Percentiles rank a stretch among this genome's conserved stretches.
Conservation (phyloP, 2,329 filamentous ascomycete genomes). For the Moelleriella libera region DNA sequence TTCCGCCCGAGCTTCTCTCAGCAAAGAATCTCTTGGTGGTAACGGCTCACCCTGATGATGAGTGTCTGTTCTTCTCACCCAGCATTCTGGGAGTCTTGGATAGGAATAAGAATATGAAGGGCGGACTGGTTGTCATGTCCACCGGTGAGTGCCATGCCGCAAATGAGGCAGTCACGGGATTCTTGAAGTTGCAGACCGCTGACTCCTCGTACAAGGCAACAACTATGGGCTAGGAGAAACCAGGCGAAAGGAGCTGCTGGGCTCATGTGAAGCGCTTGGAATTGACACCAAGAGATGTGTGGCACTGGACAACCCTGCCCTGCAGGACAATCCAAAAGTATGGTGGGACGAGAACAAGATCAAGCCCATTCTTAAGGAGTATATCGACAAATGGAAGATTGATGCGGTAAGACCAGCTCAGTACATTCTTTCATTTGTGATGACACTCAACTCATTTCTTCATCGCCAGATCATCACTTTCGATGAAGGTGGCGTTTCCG, state of each 20-base stretch:
- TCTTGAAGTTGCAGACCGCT: not conserved
- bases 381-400: slow-evolving; percentile 21
- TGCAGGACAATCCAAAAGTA: slow-evolving; percentile 21
- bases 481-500: slow-evolving; percentile 23
- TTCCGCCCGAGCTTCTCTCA: slow-evolving; percentile 17
- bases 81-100: slow-evolving; percentile 16
- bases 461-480: slow-evolving; percentile 21
- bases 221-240: slow-evolving; percentile 16
- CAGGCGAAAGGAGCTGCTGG: slow-evolving; percentile 13
- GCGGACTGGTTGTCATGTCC: slow-evolving; percentile 17
- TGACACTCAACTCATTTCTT: not conserved
- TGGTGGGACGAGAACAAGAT: slow-evolving; percentile 23
- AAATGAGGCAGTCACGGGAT: not conserved
- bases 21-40: slow-evolving; percentile 21
- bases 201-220: slow-evolving; percentile 8
- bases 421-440: not conserved
- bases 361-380: slow-evolving; percentile 15
- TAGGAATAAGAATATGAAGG: slow-evolving; percentile 11
- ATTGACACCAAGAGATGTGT: slow-evolving; percentile 14
- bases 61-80: slow-evolving; percentile 20
- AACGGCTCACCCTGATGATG: slow-evolving; percentile 24
- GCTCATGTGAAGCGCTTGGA: slow-evolving; percentile 14
- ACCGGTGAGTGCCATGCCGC: slow-evolving; percentile 7
- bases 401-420: slow-evolving; percentile 15
- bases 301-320: slow-evolving; percentile 18